These are phyloP conservation scores for Glaciozyma martinii DNA, from an alignment of 768 basidiomycete genomes.

Conservation along the genomic window DNA sequence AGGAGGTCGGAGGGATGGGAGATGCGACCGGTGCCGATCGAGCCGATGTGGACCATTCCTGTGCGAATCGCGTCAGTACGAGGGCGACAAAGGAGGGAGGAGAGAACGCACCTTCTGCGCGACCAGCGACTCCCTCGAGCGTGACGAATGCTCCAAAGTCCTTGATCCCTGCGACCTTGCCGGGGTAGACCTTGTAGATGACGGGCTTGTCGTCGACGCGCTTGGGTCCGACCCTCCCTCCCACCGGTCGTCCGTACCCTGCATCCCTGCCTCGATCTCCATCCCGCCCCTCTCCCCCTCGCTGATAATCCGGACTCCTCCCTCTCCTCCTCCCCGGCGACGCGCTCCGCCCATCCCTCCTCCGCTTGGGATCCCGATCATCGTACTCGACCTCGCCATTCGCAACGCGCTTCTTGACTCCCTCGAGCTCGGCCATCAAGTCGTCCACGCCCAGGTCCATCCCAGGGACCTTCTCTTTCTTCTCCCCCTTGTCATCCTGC, in stretches of 20 bases:
- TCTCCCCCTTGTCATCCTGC: conserved; percentile 35
- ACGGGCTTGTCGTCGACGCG: conserved; percentile 70
- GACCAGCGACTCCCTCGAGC: conserved; percentile 73
- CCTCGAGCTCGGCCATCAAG: conserved; percentile 66
- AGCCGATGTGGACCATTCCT: conserved; percentile 98
- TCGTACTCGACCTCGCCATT: conserved; percentile 41
- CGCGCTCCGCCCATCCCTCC: conserved; percentile 40
- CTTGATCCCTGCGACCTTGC: conserved; percentile 71
- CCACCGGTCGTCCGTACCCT: conserved; percentile 43
- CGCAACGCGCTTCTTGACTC: conserved; percentile 56
- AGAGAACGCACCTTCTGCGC: conserved; percentile 67
- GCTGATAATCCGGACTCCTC: conserved; percentile 6
- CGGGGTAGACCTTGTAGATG: conserved; percentile 88
- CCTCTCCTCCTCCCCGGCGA: conserved; percentile 48
- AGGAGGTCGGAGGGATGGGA: conserved; percentile 81
- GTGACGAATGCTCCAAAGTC: conserved; percentile 95
- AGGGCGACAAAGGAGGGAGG: neutral
- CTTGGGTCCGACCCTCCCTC: conserved; percentile 34
- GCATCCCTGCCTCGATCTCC: conserved; percentile 34
- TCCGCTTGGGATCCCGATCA: conserved; percentile 38
- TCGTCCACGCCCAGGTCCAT: conserved; percentile 70
- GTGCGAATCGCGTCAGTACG: neutral
- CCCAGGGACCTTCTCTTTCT: conserved; percentile 29
- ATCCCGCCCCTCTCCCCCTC: conserved; percentile 39
- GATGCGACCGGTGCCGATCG: conserved; percentile 72